Conservation (phyloP, 2,329 filamentous ascomycete genomes). For the Grosmannia clavigera region DNA sequence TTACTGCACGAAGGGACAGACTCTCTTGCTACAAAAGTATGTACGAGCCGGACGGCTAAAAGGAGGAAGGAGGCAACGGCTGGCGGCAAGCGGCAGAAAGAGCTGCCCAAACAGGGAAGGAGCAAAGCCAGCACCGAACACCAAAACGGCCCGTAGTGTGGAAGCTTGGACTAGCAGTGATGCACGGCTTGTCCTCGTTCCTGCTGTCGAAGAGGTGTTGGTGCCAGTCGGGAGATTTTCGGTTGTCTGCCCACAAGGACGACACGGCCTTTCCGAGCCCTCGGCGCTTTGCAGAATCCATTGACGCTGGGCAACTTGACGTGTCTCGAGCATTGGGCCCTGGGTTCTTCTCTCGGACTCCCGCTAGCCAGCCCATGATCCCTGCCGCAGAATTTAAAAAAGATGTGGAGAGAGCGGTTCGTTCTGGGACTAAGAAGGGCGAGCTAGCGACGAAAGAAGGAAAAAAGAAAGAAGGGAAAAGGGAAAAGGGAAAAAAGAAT, state of each 20-base stretch:
- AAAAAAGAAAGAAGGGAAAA: background rate
- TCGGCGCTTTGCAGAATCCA: too few species aligned
- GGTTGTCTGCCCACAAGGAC: too few species aligned
- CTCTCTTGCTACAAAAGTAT: background rate
- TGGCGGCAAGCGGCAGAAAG: background rate
- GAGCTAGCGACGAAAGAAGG: background rate
- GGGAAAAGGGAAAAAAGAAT: background rate
- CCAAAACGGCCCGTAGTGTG: background rate
- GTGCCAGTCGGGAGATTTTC: too few species aligned
- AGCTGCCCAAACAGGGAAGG: background rate
- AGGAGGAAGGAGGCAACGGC: background rate
- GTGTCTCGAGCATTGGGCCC: conserved; percentile 7
- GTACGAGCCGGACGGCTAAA: background rate
- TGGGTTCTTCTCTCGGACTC: conserved; percentile 3
- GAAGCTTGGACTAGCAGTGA: background rate
- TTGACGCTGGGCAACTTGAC: background rate
- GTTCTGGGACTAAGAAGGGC: background rate
- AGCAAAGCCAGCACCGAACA: background rate
- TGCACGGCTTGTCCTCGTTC: background rate
- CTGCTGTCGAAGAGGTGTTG: too few species aligned
- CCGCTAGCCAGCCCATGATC: conserved; percentile 8
- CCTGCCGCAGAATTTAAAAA: background rate
- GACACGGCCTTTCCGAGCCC: too few species aligned
- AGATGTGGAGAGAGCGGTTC: background rate
- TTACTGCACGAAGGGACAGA: too few species aligned